Base-by-base conservation (phyloP, 73 alveolate genomes). In the Symbiodinium pilosum region DNA sequence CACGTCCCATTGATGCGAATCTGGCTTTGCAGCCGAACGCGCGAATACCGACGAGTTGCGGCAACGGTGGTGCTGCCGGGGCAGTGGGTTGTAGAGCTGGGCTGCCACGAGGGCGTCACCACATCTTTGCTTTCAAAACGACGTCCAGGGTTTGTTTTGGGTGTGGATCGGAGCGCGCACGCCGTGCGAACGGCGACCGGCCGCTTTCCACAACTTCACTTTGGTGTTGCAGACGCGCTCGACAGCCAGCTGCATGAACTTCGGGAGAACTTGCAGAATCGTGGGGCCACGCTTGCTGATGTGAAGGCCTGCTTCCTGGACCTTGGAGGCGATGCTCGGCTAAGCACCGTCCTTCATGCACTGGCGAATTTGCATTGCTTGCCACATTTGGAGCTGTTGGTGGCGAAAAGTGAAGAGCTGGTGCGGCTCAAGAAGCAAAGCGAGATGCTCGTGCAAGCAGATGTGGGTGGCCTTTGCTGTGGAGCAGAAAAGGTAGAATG, bases 1-100 rank as follows among this genome's bases (percentile, higher is more conserved):
- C n/a, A n/a, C n/a, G n/a, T n/a, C n/a, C n/a, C 59, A 34, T 36
- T 34, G 32, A 36, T 16, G 39, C 81, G 81, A 34, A 7, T 88
- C 43, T 83, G 30, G 38, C 69, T 88, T 44, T 88, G 95, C 86
- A 26, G 95, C 44, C 86, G 95, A 52, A 88, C 95, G 30, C 95
- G 95, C 71, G 95, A 88, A 75, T 88, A 88, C 68, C 95, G 95
- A 21, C 95, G 95, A 69, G 69, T 88, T 83, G 95, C 95, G 43
- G 86, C 86, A 26, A 3, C 68, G 32, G 42, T 43, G 95, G 43
- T 32, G 4, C 42, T 71, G 14, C 73, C 77, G 38, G 52, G n/a
- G 84, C 69, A 38, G 36, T 88, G 95, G 95, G 38, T 59, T 42
- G 44, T 88, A 51, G 95, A 88, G 95, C 12, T 88, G 6, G 95